phyloP scores from a whole-genome alignment of 1,139 yeast genomes.

The Komagataea norvegica region DNA sequence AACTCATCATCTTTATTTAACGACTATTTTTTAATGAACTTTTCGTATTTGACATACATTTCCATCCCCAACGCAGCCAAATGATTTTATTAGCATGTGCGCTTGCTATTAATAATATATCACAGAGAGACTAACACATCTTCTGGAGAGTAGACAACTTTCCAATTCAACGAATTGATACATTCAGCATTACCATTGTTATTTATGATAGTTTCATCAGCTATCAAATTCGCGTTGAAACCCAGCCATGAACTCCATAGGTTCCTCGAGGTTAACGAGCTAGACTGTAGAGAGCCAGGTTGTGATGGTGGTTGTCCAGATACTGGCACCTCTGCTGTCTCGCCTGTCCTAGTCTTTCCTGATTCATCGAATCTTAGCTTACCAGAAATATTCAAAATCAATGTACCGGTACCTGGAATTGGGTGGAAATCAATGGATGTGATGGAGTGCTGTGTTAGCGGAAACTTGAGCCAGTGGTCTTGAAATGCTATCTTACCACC shows the following conservation, averaged over 20 bases:
- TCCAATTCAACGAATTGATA: slow-evolving; percentile 54
- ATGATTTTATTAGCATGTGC: not conserved
- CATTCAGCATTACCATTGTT: slow-evolving; percentile 39
- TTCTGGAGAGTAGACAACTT: slow-evolving; percentile 59
- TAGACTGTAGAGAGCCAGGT: slow-evolving; percentile 6
- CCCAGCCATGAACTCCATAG: slow-evolving; percentile 71
- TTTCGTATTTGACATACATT: too few species aligned
- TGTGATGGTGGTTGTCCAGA: slow-evolving; percentile 11
- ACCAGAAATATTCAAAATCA: slow-evolving; percentile 51
- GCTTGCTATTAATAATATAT: slow-evolving; percentile 8
- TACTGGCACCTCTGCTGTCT: slow-evolving; percentile 40
- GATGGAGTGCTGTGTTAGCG: slow-evolving; percentile 57
- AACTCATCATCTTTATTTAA: not conserved
- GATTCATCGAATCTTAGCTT: slow-evolving; percentile 73
- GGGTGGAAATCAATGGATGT: slow-evolving; percentile 63
- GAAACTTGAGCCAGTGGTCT: slow-evolving; percentile 59
- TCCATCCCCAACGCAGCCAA: too few species aligned
- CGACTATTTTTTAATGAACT: not conserved
- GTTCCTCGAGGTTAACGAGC: slow-evolving; percentile 24
- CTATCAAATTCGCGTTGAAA: slow-evolving; percentile 50
- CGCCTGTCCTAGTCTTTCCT: slow-evolving; percentile 60
- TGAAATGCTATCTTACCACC: slow-evolving; percentile 57
- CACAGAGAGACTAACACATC: slow-evolving; percentile 36
- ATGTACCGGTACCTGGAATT: slow-evolving; percentile 63
- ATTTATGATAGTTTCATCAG: slow-evolving; percentile 50